Evolutionary conservation across 139 green algal genomes (phyloP).

Genomic region (Zygnema circumcarinatum): DNA sequence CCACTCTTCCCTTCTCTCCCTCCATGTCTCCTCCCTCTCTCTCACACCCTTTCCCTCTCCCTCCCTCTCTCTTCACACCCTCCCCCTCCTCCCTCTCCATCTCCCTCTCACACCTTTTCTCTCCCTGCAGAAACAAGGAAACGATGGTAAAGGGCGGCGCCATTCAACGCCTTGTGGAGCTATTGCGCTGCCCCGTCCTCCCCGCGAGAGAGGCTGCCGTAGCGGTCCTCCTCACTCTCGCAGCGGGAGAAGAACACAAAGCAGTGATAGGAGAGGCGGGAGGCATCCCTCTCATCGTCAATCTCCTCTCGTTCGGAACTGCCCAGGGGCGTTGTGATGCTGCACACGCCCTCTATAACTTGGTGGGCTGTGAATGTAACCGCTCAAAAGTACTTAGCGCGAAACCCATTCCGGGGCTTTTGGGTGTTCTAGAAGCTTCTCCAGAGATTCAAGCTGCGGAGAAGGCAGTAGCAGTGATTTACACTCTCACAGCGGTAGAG

Average conservation of each 20-base stretch:
- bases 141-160: not conserved
- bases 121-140: constrained; percentile 13
- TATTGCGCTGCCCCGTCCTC: not conserved
- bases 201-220: not conserved
- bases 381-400: not conserved
- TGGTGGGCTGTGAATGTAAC: constrained; percentile 8
- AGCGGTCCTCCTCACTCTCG: constrained; percentile 8
- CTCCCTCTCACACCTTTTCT: not conserved
- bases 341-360: constrained; percentile 6
- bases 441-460: not conserved
- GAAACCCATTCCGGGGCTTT: not conserved
- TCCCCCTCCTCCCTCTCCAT: not conserved
- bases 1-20: not conserved
- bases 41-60: not conserved
- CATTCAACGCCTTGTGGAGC: not conserved
- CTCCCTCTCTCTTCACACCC: not conserved
- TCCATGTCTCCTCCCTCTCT: not conserved
- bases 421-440: not conserved
- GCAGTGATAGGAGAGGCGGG: not conserved
- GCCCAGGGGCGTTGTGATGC: not conserved
- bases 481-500: not conserved
- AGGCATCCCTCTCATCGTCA: not conserved
- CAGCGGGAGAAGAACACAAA: not conserved
- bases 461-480: not conserved
- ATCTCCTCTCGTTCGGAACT: not conserved